These are phyloP conservation scores for Taxillus chinensis DNA, from an alignment of 164 flowering plant genomes.

Conservation along the genomic window DNA sequence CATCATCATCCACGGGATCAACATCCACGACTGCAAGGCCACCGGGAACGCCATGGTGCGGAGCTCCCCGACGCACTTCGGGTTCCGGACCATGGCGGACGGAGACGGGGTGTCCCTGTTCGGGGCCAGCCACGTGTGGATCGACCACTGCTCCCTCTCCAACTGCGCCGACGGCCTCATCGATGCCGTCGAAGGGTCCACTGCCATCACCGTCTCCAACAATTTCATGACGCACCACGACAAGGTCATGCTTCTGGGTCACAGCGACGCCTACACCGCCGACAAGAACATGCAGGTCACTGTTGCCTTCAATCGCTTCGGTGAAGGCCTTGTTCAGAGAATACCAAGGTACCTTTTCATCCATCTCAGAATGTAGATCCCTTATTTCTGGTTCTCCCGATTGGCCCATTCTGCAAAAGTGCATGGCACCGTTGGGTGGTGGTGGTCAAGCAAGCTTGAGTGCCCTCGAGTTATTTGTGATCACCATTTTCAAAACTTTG, in stretches of 20 bases:
- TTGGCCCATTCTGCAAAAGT: too few relatives aligned
- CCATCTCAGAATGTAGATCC: too few relatives aligned
- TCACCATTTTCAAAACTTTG: too few relatives aligned
- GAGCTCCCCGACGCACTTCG: constrained; percentile 11
- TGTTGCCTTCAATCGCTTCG: constrained; percentile 16
- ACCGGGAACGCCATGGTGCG: constrained; percentile 7
- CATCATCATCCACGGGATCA: constrained; percentile 13
- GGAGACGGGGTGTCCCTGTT: constrained; percentile 16
- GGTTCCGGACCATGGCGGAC: constrained; percentile 9
- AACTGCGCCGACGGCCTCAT: constrained; percentile 14
- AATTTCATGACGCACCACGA: constrained; percentile 14
- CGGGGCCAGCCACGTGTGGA: constrained; percentile 13
- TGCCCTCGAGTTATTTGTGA: too few relatives aligned
- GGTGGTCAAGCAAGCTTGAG: too few relatives aligned
- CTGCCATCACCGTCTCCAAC: constrained; percentile 17
- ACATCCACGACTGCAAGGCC: constrained; percentile 10
- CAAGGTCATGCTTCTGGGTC: constrained; percentile 15
- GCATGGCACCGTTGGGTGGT: not conserved
- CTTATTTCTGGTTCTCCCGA: too few relatives aligned
- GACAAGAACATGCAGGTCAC: constrained; percentile 16
- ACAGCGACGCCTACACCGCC: constrained; percentile 6
- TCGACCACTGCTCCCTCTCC: constrained; percentile 15
- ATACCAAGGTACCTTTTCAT: constrained; percentile 62
- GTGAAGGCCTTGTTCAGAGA: constrained; percentile 21
- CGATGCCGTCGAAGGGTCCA: constrained; percentile 15